Evolutionary conservation across 352 stramenopile species (phyloP), one percentile per base, ranked within the genome.

Genomic region (Phytophthora cryptogea): DNA sequence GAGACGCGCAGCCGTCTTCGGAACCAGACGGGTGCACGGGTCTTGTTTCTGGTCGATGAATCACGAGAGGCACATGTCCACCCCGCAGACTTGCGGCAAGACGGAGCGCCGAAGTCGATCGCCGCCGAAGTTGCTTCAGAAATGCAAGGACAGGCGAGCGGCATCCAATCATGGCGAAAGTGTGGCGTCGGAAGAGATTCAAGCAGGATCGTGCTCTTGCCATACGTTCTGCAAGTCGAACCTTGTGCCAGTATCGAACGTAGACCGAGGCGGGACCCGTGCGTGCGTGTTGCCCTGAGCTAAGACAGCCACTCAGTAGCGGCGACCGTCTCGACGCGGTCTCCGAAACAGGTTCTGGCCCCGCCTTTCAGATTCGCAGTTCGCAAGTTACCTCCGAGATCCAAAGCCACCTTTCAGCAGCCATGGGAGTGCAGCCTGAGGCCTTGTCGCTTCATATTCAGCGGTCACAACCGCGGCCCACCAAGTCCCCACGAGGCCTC

Each of bases 391-490:
- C 49, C 54, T 40, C 39, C 42, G 26, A 33, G 5, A 48, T n/a
- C 35, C 16, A n/a, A 59, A 47, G 35, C 26, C 42, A 11, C 13
- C 20, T 40, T 26, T n/a, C 39, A 39, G 33, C 54, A 54, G 23
- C 47, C 33, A 70, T 73, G 65, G 59, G 43, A 51, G 51, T 70
- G 31, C 65, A 64, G 33, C 53, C 53, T 14, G 54, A 61, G 36
- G 37, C 52, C 8, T 39, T 56, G 16, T 16, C 58, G 30, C 47
- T 73, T 14, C 51, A 52, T 33, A 40, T 75, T 32, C 62, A 69
- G 20, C 60, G 36, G 10, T 71, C 67, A 0, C 36, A 58, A 36
- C 10, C 42, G 9, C 41, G 44, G 7, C 20, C 46, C 8, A 32
- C 40, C 42, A 75, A 75, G 41, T 63, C 60, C 8, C 54, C 45